A percentile compares a stretch with the other conserved stretches of the same genome.
phyloP scores from a whole-genome alignment of 768 basidiomycete genomes.

The Xerocomus spinulosus region DNA sequence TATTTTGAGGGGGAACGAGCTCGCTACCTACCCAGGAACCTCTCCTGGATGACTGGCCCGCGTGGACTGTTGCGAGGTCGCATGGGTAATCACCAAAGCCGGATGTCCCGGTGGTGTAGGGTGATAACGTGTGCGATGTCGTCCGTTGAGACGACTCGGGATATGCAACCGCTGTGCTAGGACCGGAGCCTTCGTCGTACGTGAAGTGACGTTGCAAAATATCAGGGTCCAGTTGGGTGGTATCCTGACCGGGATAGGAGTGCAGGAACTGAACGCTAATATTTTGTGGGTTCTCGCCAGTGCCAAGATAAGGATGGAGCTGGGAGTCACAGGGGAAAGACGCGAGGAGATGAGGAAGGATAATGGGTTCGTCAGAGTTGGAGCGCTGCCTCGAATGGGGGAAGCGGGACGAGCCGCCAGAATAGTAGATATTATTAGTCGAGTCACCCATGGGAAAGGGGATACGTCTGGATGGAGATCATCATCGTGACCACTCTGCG shows the following conservation, averaged over 20 bases:
- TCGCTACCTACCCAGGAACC: constrained; percentile 24
- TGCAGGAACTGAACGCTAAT: constrained; percentile 31
- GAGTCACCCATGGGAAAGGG: constrained; percentile 20
- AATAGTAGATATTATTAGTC: constrained; percentile 11
- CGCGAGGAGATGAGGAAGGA: constrained; percentile 16
- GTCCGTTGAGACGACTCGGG: constrained; percentile 32
- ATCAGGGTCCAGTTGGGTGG: constrained; percentile 24
- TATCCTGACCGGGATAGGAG: constrained; percentile 19
- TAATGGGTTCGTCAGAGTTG: constrained; percentile 12
- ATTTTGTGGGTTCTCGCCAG: constrained; percentile 18
- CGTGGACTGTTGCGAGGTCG: constrained; percentile 8
- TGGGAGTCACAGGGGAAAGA: constrained; percentile 12
- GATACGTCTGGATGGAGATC: constrained; percentile 15
- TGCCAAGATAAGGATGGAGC: constrained; percentile 13
- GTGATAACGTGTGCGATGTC: constrained; percentile 18
- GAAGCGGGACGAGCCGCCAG: constrained; percentile 9
- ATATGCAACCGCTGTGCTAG: constrained; percentile 11
- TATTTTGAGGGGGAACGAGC: not conserved
- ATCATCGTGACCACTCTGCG: constrained; percentile 16
- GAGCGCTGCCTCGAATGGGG: constrained; percentile 11
- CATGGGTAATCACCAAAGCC: constrained; percentile 8
- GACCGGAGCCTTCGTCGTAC: constrained; percentile 4
- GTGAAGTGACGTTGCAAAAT: constrained; percentile 18
- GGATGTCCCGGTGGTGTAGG: constrained; percentile 13
- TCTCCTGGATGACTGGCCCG: constrained; percentile 14